phyloP scores from a whole-genome alignment of 2,329 filamentous ascomycete genomes.

The Verticillium tricorpus region DNA sequence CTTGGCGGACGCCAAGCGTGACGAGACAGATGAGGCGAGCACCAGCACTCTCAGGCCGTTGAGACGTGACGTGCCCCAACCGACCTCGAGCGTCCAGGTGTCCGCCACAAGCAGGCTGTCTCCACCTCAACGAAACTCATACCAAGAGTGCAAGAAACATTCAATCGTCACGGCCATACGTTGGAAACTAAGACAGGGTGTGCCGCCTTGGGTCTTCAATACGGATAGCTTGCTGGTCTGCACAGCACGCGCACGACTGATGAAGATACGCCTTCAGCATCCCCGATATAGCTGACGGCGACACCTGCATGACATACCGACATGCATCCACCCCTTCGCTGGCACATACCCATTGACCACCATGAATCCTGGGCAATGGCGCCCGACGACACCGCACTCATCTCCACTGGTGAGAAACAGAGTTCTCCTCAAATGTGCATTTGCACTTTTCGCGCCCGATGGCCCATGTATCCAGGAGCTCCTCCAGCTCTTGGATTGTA shows the following conservation, averaged over 20 bases:
- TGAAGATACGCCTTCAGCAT: background rate
- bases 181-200: background rate
- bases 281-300: conserved; percentile 2
- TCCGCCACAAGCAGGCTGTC: no score
- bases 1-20: no score
- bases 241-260: background rate
- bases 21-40: no score
- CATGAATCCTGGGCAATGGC: background rate
- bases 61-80: no score
- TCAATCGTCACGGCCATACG: no score
- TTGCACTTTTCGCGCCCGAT: background rate
- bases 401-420: background rate
- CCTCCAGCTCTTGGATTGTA: background rate
- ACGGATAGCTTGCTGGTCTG: background rate
- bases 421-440: background rate
- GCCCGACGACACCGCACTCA: background rate
- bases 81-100: no score
- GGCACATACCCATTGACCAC: background rate
- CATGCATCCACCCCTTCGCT: conserved; percentile 8
- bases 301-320: conserved; percentile 11
- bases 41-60: no score
- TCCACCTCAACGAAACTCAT: no score
- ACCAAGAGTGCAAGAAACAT: no score
- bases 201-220: background rate
- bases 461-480: no score